Evolutionary conservation across 768 basidiomycete genomes (phyloP), one percentile per base, ranked within the genome.

Genomic region (Lentinula sp.): DNA sequence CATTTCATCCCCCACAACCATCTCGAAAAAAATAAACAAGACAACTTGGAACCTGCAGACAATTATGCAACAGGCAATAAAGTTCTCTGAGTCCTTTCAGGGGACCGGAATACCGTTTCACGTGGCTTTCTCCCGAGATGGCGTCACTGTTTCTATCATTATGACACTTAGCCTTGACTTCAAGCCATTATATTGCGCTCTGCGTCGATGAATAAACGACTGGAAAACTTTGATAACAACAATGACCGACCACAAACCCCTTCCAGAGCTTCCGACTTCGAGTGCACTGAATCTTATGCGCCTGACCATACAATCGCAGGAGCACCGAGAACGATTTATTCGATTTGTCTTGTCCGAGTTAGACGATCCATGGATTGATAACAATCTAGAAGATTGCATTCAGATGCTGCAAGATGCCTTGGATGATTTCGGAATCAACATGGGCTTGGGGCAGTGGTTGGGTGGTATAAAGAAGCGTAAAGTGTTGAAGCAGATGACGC

Each of bases 361-460:
- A 4, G 64, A 74, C 6, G 67, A 70, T 13, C 70, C 73, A 39
- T 63, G 69, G n/a, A 64, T 74, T 50, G 70, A 74, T 42, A 61
- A 59, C 18, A 67, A 70, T 52, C 67, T 66, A 16, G 78, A 80
- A 18, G 69, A 66, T 1, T 86, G 84, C 83, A 73, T 72, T 1
- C 66, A 64, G 45, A 75, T 71, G 4, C 64, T 87, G 9, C 80
- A 84, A 66, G 73, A 74, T 23, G 81, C 72, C 1, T 66, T 86
- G 39, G 79, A 80, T 61, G 77, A 76, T 45, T 67, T 88, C 0
- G 75, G 80, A 1, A 67, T 66, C 9, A 70, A 72, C 61, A 65
- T 85, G 7, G 65, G 59, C 28, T 63, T 71, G 1, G 79, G 76
- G 2, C 74, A 75, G 9, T 86, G 84, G 84, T 69, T 84, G 31